A percentile compares a stretch with the other conserved stretches of the same genome.
Evolutionary conservation across 129 eudicot species (phyloP).

Genomic region (Lonicera japonica): DNA sequence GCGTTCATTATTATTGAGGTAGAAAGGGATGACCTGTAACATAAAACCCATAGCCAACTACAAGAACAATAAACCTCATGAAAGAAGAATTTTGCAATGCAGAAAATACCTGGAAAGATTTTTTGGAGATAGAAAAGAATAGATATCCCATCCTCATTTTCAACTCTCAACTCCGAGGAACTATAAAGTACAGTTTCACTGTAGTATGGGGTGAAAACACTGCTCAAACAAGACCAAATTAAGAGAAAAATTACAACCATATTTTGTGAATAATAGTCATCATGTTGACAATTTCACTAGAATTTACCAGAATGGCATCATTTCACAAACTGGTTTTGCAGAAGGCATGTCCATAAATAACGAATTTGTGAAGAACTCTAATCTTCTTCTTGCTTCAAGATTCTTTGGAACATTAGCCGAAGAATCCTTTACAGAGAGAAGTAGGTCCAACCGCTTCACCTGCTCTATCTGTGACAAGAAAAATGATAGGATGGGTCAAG

Average conservation of each 20-base stretch:
- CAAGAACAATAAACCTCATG: background rate
- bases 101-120: slow-evolving; percentile 80
- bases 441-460: slow-evolving; percentile 85
- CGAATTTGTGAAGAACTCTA: slow-evolving; percentile 86
- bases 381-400: slow-evolving; percentile 96
- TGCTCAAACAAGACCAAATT: slow-evolving; percentile 24
- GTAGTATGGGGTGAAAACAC: slow-evolving; percentile 99
- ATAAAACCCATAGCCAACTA: background rate
- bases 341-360: slow-evolving; percentile 96
- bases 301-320: slow-evolving; percentile 86
- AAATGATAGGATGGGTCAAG: background rate
- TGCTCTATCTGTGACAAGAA: slow-evolving; percentile 63
- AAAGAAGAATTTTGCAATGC: background rate
- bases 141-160: slow-evolving; percentile 97
- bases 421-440: slow-evolving; percentile 84
- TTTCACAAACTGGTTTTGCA: slow-evolving; percentile 86
- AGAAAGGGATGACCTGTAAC: background rate
- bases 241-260: slow-evolving; percentile 10
- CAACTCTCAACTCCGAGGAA: slow-evolving; percentile 66
- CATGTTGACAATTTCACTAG: background rate
- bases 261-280: background rate
- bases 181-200: slow-evolving; percentile 93
- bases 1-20: background rate
- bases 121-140: slow-evolving; percentile 94
- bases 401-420: slow-evolving; percentile 86